A percentile compares a stretch with the other conserved stretches of the same genome.
Conservation (phyloP, 768 basidiomycete species). For the Hortiboletus flavorubellus region DNA sequence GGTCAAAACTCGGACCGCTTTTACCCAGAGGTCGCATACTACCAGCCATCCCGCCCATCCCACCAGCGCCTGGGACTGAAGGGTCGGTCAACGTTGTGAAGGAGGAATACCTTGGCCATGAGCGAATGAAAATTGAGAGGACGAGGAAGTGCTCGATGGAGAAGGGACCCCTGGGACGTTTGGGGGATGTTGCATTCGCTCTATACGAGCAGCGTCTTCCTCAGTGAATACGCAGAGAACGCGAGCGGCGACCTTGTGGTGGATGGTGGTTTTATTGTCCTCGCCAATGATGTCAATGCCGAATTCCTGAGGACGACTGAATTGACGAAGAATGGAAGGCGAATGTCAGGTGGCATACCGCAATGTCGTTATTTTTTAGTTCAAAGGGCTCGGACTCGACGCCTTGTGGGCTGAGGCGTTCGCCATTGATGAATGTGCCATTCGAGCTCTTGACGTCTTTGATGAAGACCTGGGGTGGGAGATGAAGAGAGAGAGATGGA, state of each 20-base stretch:
- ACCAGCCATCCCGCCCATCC: conserved; percentile 76
- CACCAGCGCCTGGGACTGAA: conserved; percentile 56
- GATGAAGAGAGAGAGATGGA: conserved; percentile 8
- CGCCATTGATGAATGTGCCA: conserved; percentile 97
- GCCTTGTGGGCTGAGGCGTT: conserved; percentile 85
- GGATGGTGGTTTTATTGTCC: conserved; percentile 96
- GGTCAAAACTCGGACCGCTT: conserved; percentile 87
- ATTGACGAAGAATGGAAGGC: conserved; percentile 7
- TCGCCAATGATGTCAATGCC: conserved; percentile 99
- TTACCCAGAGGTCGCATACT: conserved; percentile 72
- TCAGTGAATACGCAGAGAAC: conserved; percentile 86
- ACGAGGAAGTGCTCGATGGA: conserved; percentile 34
- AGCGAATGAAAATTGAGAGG: conserved; percentile 42
- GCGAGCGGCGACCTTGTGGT: conserved; percentile 97
- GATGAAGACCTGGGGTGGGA: conserved; percentile 75
- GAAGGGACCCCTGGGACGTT: conserved; percentile 26
- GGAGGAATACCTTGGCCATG: conserved; percentile 35
- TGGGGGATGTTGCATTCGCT: conserved; percentile 54
- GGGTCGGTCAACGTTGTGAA: conserved; percentile 50
- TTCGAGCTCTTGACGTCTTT: conserved; percentile 98
- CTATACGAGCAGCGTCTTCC: conserved; percentile 76
- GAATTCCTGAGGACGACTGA: conserved; percentile 67
- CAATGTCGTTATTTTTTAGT: conserved; percentile 92
- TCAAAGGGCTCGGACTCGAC: conserved; percentile 91
- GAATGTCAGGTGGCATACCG: conserved; percentile 54